Base-by-base conservation (phyloP, 2,329 filamentous ascomycete genomes). In the Sclerotinia borealis region DNA sequence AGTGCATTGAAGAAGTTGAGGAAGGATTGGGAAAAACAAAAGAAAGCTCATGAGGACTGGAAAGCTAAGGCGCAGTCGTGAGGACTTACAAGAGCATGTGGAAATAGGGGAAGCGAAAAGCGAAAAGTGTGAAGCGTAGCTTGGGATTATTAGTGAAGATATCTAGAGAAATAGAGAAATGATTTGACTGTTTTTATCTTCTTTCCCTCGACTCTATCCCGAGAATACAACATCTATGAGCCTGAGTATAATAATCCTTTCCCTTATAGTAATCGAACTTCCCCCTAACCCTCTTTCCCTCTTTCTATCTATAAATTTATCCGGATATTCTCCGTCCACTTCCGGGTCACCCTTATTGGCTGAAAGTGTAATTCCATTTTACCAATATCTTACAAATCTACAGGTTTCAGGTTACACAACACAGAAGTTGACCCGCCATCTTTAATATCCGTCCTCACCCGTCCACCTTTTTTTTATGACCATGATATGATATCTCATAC, bases 21-120 rank as follows among this genome's bases (percentile, higher is more conserved):
- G 77, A 97, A 97, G 80, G 88, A 92, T 63, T 96, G 91, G 91
- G 90, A 96, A 70, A 87, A 82, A 74, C 93, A 97, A 79, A 95
- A 92, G 81, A 96, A 93, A 82, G 75, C 84, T 64, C 88, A 93
- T 75, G 88, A 93, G 67, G 85, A 87, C 66, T 89, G 69, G 69
- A 72, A 72, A 55, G 65, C 63, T 6, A 60, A 63, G 61, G 36
- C 47, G 37, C 45, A 60, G 47, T 47, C 36, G 36, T 60, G 61
- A 63, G 31, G 17, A 39, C 19, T 17, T n/a, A 19, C 22, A 39
- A n/a, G 43, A 22, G 29, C 13, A 31, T 34, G 27, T 17, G 13
- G 8, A 9, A 36, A 19, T n/a, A 56, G 27, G 29, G 39, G 29
- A 25, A 45, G 54, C 9, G 39, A 25, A 56, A 45, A 34, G 39